phyloP scores from a whole-genome alignment of 148 eudicot genomes.

The Rhododendron mucronatum region DNA sequence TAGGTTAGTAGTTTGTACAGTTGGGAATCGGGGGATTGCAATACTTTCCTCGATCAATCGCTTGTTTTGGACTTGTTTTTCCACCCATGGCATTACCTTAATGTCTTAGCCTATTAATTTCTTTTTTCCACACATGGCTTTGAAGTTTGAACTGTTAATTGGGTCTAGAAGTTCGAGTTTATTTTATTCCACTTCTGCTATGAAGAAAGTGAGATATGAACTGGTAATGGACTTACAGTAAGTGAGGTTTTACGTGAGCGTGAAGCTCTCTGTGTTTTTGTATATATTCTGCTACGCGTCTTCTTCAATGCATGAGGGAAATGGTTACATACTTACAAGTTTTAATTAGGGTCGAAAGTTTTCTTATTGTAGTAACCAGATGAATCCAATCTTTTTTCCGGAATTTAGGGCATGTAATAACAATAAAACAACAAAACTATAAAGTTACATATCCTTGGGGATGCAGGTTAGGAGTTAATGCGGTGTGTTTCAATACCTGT shows the following conservation, averaged over 20 bases:
- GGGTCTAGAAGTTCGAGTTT: not conserved
- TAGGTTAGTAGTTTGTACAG: not conserved
- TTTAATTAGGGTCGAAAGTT: not conserved
- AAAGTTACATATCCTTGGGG: not conserved
- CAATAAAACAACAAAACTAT: not conserved
- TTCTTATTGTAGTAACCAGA: not conserved
- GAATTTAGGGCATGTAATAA: not conserved
- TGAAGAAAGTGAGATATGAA: not conserved
- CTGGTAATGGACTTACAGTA: not conserved
- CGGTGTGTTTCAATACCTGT: not conserved
- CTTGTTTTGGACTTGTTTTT: not conserved
- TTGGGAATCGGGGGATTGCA: not conserved
- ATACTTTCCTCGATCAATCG: not conserved
- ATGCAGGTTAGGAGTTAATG: not conserved
- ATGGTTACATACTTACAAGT: not conserved
- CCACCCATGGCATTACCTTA: not conserved
- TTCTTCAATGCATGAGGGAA: not conserved
- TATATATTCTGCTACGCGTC: not conserved
- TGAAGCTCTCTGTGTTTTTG: not conserved
- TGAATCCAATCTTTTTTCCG: not conserved
- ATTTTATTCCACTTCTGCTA: not conserved
- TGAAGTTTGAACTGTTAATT: not conserved
- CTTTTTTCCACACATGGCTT: not conserved
- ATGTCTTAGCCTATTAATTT: not conserved
- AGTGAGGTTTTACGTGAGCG: not conserved